These are phyloP conservation scores for Tetrapisispora fleetii DNA, from an alignment of 805 yeast species.

Conservation along the genomic window DNA sequence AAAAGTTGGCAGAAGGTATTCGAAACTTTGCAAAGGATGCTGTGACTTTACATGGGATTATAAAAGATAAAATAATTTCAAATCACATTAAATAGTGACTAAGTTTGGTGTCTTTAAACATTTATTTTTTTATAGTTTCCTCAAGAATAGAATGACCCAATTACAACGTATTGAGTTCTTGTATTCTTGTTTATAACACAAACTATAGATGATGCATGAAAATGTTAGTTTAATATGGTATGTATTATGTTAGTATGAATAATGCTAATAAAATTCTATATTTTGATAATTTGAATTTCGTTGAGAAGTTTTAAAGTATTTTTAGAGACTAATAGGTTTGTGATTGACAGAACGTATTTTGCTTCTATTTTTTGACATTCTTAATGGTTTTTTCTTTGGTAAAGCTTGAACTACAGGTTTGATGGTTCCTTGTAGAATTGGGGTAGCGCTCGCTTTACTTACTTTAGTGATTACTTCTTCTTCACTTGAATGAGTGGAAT, in stretches of 20 bases:
- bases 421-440: background rate
- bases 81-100: background rate
- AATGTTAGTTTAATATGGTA: too few relatives aligned
- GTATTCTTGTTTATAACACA: background rate
- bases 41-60: constrained; percentile 48
- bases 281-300: background rate
- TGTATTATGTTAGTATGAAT: background rate
- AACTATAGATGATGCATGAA: background rate
- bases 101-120: too few relatives aligned
- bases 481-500: too few relatives aligned
- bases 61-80: background rate
- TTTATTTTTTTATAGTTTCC: too few relatives aligned
- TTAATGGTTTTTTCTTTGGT: background rate
- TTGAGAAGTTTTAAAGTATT: too few relatives aligned
- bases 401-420: background rate
- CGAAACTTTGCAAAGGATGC: constrained; percentile 93
- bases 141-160: background rate
- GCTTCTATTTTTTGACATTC: background rate
- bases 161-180: background rate
- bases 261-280: background rate
- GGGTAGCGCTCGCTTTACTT: background rate
- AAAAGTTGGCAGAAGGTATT: constrained; percentile 95
- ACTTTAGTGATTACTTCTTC: too few relatives aligned
- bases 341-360: constrained; percentile 10
- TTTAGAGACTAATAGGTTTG: constrained; percentile 3